Evolutionary conservation across 495 filamentous ascomycete genomes (phyloP), one percentile per base, ranked within the genome.

Genomic region (Aspergillus saccharolyticus): DNA sequence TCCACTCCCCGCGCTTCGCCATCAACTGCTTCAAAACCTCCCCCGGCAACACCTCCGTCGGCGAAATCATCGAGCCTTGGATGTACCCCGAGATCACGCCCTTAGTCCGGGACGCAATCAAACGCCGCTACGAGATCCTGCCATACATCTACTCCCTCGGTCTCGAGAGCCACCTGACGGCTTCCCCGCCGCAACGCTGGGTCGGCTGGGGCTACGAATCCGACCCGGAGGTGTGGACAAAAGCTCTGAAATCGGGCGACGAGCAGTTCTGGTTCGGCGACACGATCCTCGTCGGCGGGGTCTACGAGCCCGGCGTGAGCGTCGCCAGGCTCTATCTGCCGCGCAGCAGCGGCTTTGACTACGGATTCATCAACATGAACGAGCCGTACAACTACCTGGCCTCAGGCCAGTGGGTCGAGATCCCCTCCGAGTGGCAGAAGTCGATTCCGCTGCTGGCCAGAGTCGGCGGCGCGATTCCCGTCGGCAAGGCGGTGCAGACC

Each of bases 11-110:
- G 4, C 84, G 84, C 6, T 88, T 87, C 65, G 82, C 85, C 7
- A 88, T 89, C 74, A 89, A 89, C 70, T 88, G 85, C 67, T 89
- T 85, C 78, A 89, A 89, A 68, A 88, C 85, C 5, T 79, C 80
- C 10, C 74, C 77, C 1, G 70, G 79, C 10, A 78, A 87, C 61
- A 87, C 79, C 63, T 70, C 74, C 3, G 72, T 83, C 54, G 85
- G 85, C 15, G 85, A 87, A 5, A 84, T 89, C 12, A 89, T 88
- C 55, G 85, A 87, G 67, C 85, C 85, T 1, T 88, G 82, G 81
- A 86, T 87, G 83, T 86, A 88, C 63, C 83, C 84, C 0, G 80
- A 84, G 53, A 80, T 83, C 53, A 78, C 80, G 0, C 81, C 78
- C 0, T 62, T 83, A 1, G 70, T 89, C 48, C 82, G 85, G 10